Evolutionary conservation across 179 eudicot species (phyloP), one percentile per base, ranked within the genome.

Genomic region (Kewa caespitosa): DNA sequence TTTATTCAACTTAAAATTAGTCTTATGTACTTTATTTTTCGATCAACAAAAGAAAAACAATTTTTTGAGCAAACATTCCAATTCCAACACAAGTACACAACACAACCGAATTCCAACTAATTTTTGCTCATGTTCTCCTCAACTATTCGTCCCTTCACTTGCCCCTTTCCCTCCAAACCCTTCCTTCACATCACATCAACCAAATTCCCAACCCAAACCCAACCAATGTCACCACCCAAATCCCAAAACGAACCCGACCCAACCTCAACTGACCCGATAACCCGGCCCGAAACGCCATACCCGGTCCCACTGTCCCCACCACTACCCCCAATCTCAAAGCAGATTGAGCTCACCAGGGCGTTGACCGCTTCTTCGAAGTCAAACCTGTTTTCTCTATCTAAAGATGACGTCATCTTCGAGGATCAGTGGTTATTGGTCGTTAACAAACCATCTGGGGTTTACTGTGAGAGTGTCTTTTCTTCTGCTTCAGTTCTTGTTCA

Each of bases 301-400:
- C 98, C 97, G 39, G 85, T 72, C 74, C 97, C 98, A 74, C 69
- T 94, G 60, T 92, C 99, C 20, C 99, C 97, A 9, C 93, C 89
- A 48, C 69, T 89, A 38, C 95, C 99, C 27, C 78, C 80, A 66
- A 77, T 90, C 59, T 95, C 99, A 27, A 92, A 95, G 86, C 78
- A 90, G 41, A 84, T 95, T n/a, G 99, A 95, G 84, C 89, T 93
- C 28, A 76, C 67, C 64, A 87, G 99, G 81, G 97, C 99, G 43
- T 82, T 93, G 89, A 57, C 87, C 0, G 97, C 97, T 25, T 86
- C 99, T n/a, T 91, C 99, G 27, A 93, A 60, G 69, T 91, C 97
- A 6, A 76, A 86, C 25, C 69, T 85, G 1, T 93, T 84, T 48
- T 68, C 87, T 42, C 83, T 95, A 14, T 76, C 87, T 25, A 85